A percentile compares a stretch with the other conserved stretches of the same genome.
These are phyloP conservation scores for Phaeosphaeriaceae sp. DNA, from an alignment of 2,329 filamentous ascomycete genomes.

Conservation along the genomic window DNA sequence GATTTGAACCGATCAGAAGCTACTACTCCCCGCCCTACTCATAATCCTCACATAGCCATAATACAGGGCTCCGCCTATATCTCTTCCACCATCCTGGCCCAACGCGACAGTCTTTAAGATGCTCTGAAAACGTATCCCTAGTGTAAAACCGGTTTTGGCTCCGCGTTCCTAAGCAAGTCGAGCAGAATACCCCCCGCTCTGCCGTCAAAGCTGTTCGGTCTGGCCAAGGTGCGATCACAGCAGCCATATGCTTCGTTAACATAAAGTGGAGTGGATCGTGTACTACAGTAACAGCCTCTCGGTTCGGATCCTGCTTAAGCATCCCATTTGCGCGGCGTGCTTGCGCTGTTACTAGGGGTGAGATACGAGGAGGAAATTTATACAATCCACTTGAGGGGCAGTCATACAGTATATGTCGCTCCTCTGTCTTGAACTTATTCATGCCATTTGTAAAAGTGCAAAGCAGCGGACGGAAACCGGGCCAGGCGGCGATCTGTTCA, in stretches of 20 bases:
- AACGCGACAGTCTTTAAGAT: conserved; percentile 10
- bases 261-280: neutral
- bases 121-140: conserved; percentile 2
- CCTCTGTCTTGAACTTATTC: conserved; percentile 11
- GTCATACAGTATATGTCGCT: conserved; percentile 11
- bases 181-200: conserved; percentile 10
- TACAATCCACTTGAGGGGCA: neutral
- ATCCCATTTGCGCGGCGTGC: neutral
- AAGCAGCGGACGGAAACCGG: conserved; percentile 7
- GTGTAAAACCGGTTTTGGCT: conserved; percentile 4
- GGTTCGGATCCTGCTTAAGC: neutral
- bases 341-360: neutral
- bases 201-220: conserved; percentile 3
- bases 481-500: conserved; percentile 9
- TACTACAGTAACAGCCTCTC: conserved; percentile 5
- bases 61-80: neutral
- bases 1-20: conserved; percentile 3
- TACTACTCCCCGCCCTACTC: conserved; percentile 2
- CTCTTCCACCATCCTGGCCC: neutral
- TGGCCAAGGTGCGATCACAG: conserved; percentile 7
- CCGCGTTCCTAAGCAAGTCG: neutral
- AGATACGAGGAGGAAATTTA: no score
- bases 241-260: conserved; percentile 1
- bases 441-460: conserved; percentile 11
- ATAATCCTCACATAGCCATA: conserved; percentile 9